Percentiles rank a stretch among this genome's conserved stretches.
These are phyloP conservation scores for Pleurotus tuoliensis DNA, from an alignment of 768 basidiomycete genomes.

Conservation along the genomic window DNA sequence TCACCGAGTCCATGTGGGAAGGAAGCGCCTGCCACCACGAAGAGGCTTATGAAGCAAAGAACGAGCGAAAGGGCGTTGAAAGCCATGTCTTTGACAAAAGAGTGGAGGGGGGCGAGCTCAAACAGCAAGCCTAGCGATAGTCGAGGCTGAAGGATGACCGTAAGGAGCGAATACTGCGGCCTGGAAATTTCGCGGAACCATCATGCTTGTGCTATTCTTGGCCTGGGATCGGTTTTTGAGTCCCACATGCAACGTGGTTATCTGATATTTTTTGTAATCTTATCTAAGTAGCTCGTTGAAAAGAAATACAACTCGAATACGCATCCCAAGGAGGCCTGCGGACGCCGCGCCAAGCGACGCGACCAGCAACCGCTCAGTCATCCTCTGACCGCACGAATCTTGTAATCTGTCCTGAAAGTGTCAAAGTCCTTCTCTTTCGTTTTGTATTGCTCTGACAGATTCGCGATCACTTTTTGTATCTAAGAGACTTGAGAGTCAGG, in stretches of 20 bases:
- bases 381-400: constrained; percentile 54
- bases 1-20: constrained; percentile 11
- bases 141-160: background rate
- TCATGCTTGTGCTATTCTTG: constrained; percentile 4
- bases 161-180: background rate
- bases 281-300: background rate
- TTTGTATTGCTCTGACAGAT: constrained; percentile 84
- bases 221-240: background rate
- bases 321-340: background rate
- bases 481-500: constrained; percentile 23
- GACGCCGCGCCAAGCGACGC: constrained; percentile 8
- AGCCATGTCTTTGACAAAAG: constrained; percentile 28
- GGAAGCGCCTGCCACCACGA: constrained; percentile 13
- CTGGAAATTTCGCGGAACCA: background rate
- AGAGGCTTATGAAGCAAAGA: constrained; percentile 17
- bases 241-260: constrained; percentile 1
- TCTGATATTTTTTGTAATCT: background rate
- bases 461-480: constrained; percentile 81
- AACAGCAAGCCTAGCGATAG: constrained; percentile 19
- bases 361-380: constrained; percentile 1
- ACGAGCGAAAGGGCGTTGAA: constrained; percentile 22
- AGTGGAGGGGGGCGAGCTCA: constrained; percentile 31
- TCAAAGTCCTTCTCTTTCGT: constrained; percentile 83
- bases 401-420: constrained; percentile 72
- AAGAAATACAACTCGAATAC: background rate